These are phyloP conservation scores for Odontarrhena argentea DNA, from an alignment of 345 rosid genomes.

Conservation along the genomic window DNA sequence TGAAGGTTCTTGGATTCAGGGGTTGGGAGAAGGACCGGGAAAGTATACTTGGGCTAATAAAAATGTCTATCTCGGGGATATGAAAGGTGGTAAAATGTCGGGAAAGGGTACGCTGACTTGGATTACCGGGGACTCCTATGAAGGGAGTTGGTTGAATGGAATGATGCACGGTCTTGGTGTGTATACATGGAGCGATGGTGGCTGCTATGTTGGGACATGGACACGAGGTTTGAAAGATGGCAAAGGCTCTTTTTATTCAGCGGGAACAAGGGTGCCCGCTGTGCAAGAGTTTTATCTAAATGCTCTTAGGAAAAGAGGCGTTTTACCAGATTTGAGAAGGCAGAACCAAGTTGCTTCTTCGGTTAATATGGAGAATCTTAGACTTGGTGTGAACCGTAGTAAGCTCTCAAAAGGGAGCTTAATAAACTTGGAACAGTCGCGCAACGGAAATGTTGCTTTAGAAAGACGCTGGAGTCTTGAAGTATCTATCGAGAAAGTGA, in stretches of 20 bases:
- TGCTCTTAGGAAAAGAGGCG: constrained; percentile 84
- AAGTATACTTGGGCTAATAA: constrained; percentile 91
- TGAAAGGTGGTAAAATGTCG: constrained; percentile 96
- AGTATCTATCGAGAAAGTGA: constrained; percentile 93
- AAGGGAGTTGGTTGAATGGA: constrained; percentile 91
- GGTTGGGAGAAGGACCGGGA: constrained; percentile 87
- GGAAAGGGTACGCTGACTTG: constrained; percentile 91
- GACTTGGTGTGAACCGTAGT: constrained; percentile 51
- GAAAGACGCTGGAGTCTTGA: constrained; percentile 99
- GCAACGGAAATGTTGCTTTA: constrained; percentile 65
- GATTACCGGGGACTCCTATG: constrained; percentile 79
- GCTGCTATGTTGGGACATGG: constrained; percentile 95
- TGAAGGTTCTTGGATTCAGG: constrained; percentile 95
- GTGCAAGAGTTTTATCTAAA: constrained; percentile 73
- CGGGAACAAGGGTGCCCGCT: constrained; percentile 69
- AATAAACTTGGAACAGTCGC: constrained; percentile 79
- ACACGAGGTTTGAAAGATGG: constrained; percentile 94
- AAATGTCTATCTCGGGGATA: constrained; percentile 75
- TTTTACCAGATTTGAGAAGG: constrained; percentile 78
- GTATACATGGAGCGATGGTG: constrained; percentile 86
- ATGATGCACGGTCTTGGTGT: constrained; percentile 98
- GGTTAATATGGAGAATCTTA: constrained; percentile 61
- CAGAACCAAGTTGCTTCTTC: constrained; percentile 72
- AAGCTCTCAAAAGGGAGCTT: constrained; percentile 69
- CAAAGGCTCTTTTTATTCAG: constrained; percentile 90